These are phyloP conservation scores for Aspergillus sp. DNA, from an alignment of 2,329 filamentous ascomycete species.

Conservation along the genomic window DNA sequence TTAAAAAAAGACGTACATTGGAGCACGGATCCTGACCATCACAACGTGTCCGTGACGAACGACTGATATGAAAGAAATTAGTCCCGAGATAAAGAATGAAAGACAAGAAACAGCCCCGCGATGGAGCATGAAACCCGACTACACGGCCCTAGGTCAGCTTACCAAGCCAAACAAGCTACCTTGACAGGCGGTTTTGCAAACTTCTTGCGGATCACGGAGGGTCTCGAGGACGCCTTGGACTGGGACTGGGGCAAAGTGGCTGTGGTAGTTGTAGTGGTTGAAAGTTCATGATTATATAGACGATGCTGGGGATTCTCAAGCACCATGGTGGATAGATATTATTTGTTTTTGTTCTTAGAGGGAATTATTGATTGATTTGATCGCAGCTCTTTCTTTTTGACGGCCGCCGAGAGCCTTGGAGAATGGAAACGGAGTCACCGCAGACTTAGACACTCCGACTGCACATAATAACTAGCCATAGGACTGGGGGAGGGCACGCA, in stretches of 20 bases:
- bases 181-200: constrained; percentile 43
- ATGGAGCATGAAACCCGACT: neutral
- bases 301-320: no score
- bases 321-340: no score
- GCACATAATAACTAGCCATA: no score
- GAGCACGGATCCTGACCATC: constrained; percentile 40
- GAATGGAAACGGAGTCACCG: no score
- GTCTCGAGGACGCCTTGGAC: constrained; percentile 18
- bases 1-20: constrained; percentile 30
- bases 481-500: no score
- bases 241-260: constrained; percentile 1
- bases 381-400: no score
- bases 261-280: no score
- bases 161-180: constrained; percentile 41
- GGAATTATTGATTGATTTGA: no score
- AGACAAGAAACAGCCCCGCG: neutral
- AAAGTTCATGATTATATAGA: no score
- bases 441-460: no score
- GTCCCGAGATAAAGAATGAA: neutral
- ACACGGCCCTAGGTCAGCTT: constrained; percentile 10
- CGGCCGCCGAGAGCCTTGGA: no score
- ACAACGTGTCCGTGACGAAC: constrained; percentile 39
- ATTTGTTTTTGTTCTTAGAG: no score
- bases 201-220: constrained; percentile 36
- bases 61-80: constrained; percentile 21